Evolutionary conservation across 352 stramenopile genomes (phyloP), one percentile per base, ranked within the genome.

Genomic region (Phytophthora cajani): DNA sequence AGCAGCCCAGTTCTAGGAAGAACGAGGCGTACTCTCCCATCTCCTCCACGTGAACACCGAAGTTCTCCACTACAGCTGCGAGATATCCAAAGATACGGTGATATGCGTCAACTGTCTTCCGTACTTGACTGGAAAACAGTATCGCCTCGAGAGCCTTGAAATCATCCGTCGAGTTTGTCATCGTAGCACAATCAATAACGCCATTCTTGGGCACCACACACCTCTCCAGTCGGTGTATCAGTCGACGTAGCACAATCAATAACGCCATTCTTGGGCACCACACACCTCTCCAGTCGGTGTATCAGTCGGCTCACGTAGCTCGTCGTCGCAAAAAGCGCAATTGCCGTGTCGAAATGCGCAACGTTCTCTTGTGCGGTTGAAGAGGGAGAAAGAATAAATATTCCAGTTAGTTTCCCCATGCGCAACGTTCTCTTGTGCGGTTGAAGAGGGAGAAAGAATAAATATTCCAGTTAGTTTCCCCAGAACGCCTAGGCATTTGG

Each of bases 81-180:
- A 80, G 32, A 19, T 69, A 61, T 7, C 23, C 19, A 57, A 69
- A 69, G 3, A 78, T 30, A 27, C 27, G 50, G 33, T 70, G 61
- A 46, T 75, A 70, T 1, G 33, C 32, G 44, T 63, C 69, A 5
- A 75, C 50, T 17, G 67, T 54, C 25, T 64, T 67, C 40, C 67
- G 74, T 8, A 36, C 32, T 64, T 68, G 61, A 32, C 32, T 72
- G 14, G 64, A 78, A 59, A 70, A 46, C 7, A 80, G 54, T 44
- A 78, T 54, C 33, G 69, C 53, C 62, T 64, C 21, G 10, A 80
- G 58, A 42, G 73, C 62, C 44, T 61, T 71, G 4, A 75, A 69
- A 61, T 75, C 69, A 38, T 69, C 64, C 17, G 30, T 6, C 11
- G 62, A 32, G 8, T 49, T 32, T 23, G 54, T 10, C 21, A 72